Evolutionary conservation across 257 asterid genomes (phyloP).

Genomic region (Striga asiatica): DNA sequence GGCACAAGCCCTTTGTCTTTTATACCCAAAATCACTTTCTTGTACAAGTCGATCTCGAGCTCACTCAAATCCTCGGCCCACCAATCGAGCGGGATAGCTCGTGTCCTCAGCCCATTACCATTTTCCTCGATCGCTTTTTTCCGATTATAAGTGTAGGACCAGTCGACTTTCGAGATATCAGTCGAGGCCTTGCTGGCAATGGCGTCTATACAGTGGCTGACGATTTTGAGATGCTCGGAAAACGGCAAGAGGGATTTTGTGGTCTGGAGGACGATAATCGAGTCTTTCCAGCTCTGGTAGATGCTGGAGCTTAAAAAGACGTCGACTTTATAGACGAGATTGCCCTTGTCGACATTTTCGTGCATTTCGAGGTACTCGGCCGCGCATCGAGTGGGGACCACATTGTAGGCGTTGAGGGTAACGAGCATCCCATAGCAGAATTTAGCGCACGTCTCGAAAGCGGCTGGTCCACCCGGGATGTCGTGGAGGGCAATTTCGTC

Average conservation of each 20-base stretch:
- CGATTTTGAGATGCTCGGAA: conserved; percentile 51
- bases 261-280: conserved; percentile 53
- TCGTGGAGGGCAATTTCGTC: conserved; percentile 44
- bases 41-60: conserved; percentile 46
- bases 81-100: conserved; percentile 61
- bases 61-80: conserved; percentile 69
- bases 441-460: conserved; percentile 64
- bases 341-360: conserved; percentile 53
- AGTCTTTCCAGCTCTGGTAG: conserved; percentile 72
- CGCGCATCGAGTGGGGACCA: conserved; percentile 55
- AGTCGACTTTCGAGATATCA: conserved; percentile 48
- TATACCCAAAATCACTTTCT: conserved; percentile 30
- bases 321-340: conserved; percentile 53
- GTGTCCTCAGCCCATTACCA: conserved; percentile 31
- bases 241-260: conserved; percentile 30
- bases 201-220: conserved; percentile 50
- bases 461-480: conserved; percentile 56
- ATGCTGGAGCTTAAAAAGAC: conserved; percentile 57
- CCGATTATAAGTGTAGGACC: conserved; percentile 62
- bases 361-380: conserved; percentile 63
- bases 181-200: conserved; percentile 46
- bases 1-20: conserved; percentile 33
- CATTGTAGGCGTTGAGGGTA: conserved; percentile 56
- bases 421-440: conserved; percentile 58
- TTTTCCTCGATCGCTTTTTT: conserved; percentile 38